Percentiles rank a stretch among this genome's conserved stretches.
Evolutionary conservation across 129 eudicot species (phyloP).

Genomic region (Chrysanthemum lavandulifolium): DNA sequence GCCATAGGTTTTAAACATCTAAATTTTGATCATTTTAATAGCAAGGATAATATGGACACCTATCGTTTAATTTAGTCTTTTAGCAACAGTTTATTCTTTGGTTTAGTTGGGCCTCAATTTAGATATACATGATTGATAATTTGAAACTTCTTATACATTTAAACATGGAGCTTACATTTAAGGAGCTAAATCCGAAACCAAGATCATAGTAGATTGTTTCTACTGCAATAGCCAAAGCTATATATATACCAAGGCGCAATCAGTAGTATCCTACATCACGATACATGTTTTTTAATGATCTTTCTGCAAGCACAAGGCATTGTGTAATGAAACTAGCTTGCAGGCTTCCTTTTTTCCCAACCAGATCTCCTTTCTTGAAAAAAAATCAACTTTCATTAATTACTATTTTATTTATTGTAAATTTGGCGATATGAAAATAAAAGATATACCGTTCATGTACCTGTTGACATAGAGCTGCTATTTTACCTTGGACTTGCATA

Average conservation of each 20-base stretch:
- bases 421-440: neutral
- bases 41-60: no score
- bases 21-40: no score
- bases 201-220: constrained; percentile 52
- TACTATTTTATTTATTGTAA: neutral
- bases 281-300: constrained; percentile 66
- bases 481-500: constrained; percentile 31
- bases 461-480: constrained; percentile 40
- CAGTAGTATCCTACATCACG: constrained; percentile 81
- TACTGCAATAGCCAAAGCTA: constrained; percentile 54
- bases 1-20: no score
- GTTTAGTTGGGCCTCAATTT: no score
- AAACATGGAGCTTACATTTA: constrained; percentile 44
- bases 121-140: neutral
- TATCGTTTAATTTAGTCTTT: no score
- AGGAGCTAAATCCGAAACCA: constrained; percentile 47
- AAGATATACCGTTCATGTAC: constrained; percentile 22
- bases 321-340: constrained; percentile 47
- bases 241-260: constrained; percentile 64
- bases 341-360: constrained; percentile 34
- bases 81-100: no score
- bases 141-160: neutral
- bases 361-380: constrained; percentile 34
- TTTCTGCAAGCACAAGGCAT: constrained; percentile 45
- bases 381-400: neutral